A percentile compares a stretch with the other conserved stretches of the same genome.
phyloP scores from a whole-genome alignment of 2,329 filamentous ascomycete genomes.

The Phaeomoniella chlamydospora region DNA sequence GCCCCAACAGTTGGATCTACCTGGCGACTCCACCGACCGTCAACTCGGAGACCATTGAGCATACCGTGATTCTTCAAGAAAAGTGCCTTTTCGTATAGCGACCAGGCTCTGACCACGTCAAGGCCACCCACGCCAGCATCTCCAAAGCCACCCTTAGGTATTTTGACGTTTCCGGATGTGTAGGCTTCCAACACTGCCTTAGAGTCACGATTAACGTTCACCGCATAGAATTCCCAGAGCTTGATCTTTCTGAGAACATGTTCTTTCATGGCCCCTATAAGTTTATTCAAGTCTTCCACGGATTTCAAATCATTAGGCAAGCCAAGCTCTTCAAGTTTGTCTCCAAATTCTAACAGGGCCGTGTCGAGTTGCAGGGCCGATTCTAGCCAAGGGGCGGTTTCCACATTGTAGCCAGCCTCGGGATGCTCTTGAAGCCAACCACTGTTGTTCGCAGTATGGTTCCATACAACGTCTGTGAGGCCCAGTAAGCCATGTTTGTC shows the following conservation, averaged over 20 bases:
- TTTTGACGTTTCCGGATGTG: constrained; percentile 43
- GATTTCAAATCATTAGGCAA: constrained; percentile 61
- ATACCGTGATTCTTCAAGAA: constrained; percentile 56
- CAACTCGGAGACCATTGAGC: constrained; percentile 56
- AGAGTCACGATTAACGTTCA: constrained; percentile 62
- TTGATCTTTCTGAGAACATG: constrained; percentile 63
- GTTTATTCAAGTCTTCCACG: constrained; percentile 56
- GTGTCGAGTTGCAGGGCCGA: constrained; percentile 62
- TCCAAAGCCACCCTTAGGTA: constrained; percentile 38
- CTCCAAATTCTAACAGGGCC: constrained; percentile 52
- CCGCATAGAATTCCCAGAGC: constrained; percentile 86
- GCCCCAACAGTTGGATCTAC: constrained; percentile 59
- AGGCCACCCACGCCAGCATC: constrained; percentile 30
- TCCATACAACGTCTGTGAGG: constrained; percentile 92
- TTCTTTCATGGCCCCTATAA: constrained; percentile 75
- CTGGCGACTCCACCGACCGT: constrained; percentile 61
- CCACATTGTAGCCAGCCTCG: constrained; percentile 87
- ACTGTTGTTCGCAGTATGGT: constrained; percentile 93
- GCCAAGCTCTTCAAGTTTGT: constrained; percentile 49
- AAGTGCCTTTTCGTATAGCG: constrained; percentile 42
- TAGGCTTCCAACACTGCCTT: constrained; percentile 58
- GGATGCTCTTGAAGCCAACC: constrained; percentile 89
- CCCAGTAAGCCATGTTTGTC: constrained; percentile 71
- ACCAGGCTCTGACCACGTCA: constrained; percentile 37
- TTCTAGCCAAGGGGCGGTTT: constrained; percentile 63